These are phyloP conservation scores for Mortierella sp. DNA, from an alignment of 371 early-diverging fungal species.

Conservation along the genomic window DNA sequence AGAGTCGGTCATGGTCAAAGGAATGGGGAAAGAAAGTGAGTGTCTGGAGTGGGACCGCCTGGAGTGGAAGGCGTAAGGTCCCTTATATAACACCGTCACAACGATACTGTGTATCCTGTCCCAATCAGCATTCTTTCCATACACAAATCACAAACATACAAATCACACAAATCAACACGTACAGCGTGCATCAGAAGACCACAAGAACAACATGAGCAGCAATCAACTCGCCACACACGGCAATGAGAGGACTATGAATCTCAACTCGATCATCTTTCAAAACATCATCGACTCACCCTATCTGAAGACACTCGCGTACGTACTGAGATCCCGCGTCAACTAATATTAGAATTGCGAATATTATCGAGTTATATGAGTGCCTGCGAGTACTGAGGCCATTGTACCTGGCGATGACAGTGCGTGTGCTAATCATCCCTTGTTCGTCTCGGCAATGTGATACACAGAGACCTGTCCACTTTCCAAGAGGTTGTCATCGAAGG, in stretches of 20 bases:
- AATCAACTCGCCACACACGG: conserved; percentile 81
- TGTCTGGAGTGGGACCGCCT: neutral
- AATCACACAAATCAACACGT: neutral
- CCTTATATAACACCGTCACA: neutral
- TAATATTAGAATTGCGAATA: neutral
- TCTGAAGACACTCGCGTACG: conserved; percentile 77
- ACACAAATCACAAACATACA: no score
- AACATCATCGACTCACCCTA: conserved; percentile 80
- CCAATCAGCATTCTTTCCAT: neutral
- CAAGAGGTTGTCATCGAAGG: conserved; percentile 90
- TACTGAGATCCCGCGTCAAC: neutral
- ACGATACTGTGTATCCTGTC: no score
- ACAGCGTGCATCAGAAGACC: neutral
- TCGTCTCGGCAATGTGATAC: no score
- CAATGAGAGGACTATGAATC: conserved; percentile 86
- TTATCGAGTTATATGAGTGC: no score
- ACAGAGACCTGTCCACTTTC: conserved; percentile 80
- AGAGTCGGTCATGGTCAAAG: conserved; percentile 40
- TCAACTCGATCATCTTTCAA: conserved; percentile 80
- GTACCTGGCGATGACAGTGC: no score
- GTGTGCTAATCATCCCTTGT: no score
- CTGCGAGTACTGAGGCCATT: no score
- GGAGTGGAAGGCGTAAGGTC: no score
- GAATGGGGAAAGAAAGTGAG: neutral
- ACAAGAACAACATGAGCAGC: conserved; percentile 31